Evolutionary conservation across 768 basidiomycete genomes (phyloP).

Genomic region (Wakefieldia striispora): DNA sequence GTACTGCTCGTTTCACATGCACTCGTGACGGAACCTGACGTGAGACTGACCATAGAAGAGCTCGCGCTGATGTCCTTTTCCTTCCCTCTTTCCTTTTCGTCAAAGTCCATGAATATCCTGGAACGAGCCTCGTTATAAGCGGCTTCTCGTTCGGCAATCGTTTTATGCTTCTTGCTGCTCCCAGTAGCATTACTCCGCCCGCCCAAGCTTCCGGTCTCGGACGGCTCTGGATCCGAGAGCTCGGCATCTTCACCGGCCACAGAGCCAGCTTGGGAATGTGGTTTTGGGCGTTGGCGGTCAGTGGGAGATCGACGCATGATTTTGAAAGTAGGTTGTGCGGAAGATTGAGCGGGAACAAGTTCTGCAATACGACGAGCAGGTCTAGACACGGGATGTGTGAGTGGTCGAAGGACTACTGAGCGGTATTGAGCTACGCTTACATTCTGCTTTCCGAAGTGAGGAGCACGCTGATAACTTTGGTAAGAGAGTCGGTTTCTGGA

Average conservation of each 20-base stretch:
- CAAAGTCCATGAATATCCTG: constrained; percentile 82
- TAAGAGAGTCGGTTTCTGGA: constrained; percentile 63
- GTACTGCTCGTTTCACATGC: constrained; percentile 58
- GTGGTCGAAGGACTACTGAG: not conserved
- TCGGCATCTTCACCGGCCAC: constrained; percentile 75
- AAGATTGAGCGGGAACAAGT: constrained; percentile 71
- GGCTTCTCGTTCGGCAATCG: constrained; percentile 82
- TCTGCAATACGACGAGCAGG: constrained; percentile 70
- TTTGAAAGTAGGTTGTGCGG: constrained; percentile 76
- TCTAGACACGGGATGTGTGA: constrained; percentile 38
- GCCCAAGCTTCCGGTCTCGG: constrained; percentile 75
- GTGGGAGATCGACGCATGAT: constrained; percentile 72
- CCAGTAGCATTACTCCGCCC: constrained; percentile 64
- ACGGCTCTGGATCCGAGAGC: constrained; percentile 75
- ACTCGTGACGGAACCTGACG: constrained; percentile 61
- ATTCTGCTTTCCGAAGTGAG: constrained; percentile 67
- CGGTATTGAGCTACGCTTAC: constrained; percentile 44
- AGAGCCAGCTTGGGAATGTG: constrained; percentile 72
- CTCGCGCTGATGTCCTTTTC: constrained; percentile 73
- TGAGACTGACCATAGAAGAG: constrained; percentile 70
- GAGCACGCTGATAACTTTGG: constrained; percentile 61
- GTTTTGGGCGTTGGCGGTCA: constrained; percentile 54
- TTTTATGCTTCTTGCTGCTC: constrained; percentile 66
- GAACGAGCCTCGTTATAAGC: constrained; percentile 87
- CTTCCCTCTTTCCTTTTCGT: constrained; percentile 66